Evolutionary conservation across 2,329 filamentous ascomycete genomes (phyloP).

Genomic region (Aaosphaeria arxii): DNA sequence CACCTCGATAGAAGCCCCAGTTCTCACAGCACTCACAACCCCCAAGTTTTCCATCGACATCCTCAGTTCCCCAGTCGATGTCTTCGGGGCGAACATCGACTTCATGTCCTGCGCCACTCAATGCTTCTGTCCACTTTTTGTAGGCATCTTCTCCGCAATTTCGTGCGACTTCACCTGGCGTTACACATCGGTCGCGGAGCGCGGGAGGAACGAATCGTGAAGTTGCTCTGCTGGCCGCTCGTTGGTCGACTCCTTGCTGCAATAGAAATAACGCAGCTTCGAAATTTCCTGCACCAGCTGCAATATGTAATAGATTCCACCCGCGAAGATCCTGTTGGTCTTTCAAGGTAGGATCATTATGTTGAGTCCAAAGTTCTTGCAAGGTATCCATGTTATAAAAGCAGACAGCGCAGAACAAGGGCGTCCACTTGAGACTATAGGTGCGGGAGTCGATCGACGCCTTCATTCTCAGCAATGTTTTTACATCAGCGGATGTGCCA

Average conservation of each 20-base stretch:
- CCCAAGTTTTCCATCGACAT: not conserved
- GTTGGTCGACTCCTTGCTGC: constrained; percentile 4
- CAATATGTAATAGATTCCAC: constrained; percentile 9
- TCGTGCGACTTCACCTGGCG: constrained; percentile 1
- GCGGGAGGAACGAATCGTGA: constrained; percentile 4
- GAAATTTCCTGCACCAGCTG: constrained; percentile 4
- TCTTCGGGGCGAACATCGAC: constrained; percentile 4
- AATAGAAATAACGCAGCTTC: constrained; percentile 5
- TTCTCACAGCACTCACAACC: constrained; percentile 5
- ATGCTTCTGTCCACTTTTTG: constrained; percentile 1
- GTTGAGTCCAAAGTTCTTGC: constrained; percentile 1
- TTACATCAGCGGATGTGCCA: constrained; percentile 1
- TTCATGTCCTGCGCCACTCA: not conserved
- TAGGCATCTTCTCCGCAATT: constrained; percentile 6
- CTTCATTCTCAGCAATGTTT: not conserved
- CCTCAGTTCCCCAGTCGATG: constrained; percentile 6
- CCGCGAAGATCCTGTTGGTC: constrained; percentile 6
- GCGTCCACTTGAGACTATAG: constrained; percentile 4
- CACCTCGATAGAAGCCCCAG: constrained; percentile 2
- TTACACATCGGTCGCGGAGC: constrained; percentile 1
- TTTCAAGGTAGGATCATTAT: not conserved
- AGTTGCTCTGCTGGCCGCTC: constrained; percentile 2
- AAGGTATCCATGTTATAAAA: constrained; percentile 3
- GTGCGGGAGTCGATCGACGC: not conserved
- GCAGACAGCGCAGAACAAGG: constrained; percentile 5